These are phyloP conservation scores for Canariomyces notabilis DNA, from an alignment of 2,329 filamentous ascomycete genomes.

Conservation along the genomic window DNA sequence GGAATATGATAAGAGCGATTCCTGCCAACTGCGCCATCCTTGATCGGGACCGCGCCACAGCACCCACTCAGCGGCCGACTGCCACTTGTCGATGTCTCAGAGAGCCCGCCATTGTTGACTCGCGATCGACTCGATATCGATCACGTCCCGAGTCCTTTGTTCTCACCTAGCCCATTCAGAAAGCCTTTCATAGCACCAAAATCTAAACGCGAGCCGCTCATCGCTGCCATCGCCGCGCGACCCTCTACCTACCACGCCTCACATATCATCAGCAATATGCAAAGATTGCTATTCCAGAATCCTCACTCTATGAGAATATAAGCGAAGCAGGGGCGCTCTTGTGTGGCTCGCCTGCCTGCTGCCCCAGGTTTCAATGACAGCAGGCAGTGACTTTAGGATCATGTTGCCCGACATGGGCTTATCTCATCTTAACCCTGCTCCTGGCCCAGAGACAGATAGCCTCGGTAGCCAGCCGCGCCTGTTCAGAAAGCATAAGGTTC, in stretches of 20 bases:
- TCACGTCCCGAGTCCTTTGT: slow-evolving; percentile 18
- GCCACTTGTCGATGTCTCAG: slow-evolving; percentile 27
- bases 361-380: slow-evolving; percentile 24
- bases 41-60: slow-evolving; percentile 12
- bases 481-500: slow-evolving; percentile 44
- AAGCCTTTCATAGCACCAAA: slow-evolving; percentile 1
- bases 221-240: neutral
- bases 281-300: slow-evolving; percentile 5
- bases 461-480: slow-evolving; percentile 32
- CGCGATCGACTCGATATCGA: slow-evolving; percentile 12
- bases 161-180: slow-evolving; percentile 8
- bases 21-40: slow-evolving; percentile 20
- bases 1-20: slow-evolving; percentile 7
- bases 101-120: slow-evolving; percentile 13
- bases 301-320: slow-evolving; percentile 11
- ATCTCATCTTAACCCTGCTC: slow-evolving; percentile 27
- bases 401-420: slow-evolving; percentile 32
- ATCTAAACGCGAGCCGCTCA: neutral
- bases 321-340: neutral
- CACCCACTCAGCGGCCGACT: slow-evolving; percentile 17
- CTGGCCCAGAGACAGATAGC: slow-evolving; percentile 26
- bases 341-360: slow-evolving; percentile 2
- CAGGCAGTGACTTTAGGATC: slow-evolving; percentile 20
- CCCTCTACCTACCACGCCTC: too few relatives aligned
- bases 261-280: slow-evolving; percentile 20